These are phyloP conservation scores for Periconia digitata DNA, from an alignment of 2,329 filamentous ascomycete genomes.

Conservation along the genomic window DNA sequence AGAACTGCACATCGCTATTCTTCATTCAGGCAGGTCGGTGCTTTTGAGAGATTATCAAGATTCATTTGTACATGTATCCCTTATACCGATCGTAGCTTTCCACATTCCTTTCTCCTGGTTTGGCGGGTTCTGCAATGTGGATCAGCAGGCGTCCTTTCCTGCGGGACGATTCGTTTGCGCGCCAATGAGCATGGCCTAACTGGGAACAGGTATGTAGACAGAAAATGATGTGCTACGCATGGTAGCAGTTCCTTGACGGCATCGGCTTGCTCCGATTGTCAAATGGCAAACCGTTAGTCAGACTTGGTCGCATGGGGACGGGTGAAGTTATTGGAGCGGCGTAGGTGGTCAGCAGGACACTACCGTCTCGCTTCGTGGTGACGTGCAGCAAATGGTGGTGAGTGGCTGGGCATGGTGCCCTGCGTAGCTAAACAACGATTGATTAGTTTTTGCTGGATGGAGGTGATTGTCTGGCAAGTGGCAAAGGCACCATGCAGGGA, in stretches of 20 bases:
- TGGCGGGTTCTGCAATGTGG: not conserved
- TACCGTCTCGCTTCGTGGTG: conserved; percentile 30
- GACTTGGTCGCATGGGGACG: conserved; percentile 17
- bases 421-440: conserved; percentile 8
- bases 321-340: conserved; percentile 26
- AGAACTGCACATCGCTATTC: no score
- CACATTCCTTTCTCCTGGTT: not conserved
- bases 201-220: conserved; percentile 8
- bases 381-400: conserved; percentile 29
- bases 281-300: conserved; percentile 12
- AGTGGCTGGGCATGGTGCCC: conserved; percentile 12
- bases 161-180: not conserved
- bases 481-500: conserved; percentile 22
- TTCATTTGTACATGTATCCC: conserved; percentile 7
- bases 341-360: conserved; percentile 19
- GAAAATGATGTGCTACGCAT: conserved; percentile 17
- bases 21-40: not conserved
- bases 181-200: conserved; percentile 21
- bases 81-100: not conserved
- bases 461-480: conserved; percentile 7
- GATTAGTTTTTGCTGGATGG: conserved; percentile 8
- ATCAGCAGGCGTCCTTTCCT: conserved; percentile 24
- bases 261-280: conserved; percentile 5
- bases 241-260: not conserved
- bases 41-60: not conserved